Percentiles rank a stretch among this genome's conserved stretches.
Conservation (phyloP, 1,284 basidiomycete genomes). For the Cutaneotrichosporon daszewskae region DNA sequence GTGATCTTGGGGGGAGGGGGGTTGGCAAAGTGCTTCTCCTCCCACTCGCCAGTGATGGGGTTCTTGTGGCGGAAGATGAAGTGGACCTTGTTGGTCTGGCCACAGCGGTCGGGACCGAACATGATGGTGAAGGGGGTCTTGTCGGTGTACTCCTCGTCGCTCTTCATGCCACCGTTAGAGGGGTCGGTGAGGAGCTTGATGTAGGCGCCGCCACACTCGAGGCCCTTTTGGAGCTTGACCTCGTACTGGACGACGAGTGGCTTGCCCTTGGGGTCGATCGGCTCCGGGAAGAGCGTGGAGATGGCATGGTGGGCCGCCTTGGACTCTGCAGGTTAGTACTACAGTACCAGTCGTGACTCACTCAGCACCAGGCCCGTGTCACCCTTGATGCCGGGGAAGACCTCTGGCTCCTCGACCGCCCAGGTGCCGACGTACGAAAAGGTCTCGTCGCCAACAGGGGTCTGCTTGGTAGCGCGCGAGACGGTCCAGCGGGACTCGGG, state of each 20-base stretch:
- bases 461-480: conserved; percentile 96
- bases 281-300: conserved; percentile 75
- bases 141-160: conserved; percentile 89
- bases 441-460: conserved; percentile 82
- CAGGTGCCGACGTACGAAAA: conserved; percentile 97
- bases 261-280: conserved; percentile 74
- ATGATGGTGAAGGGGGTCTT: conserved; percentile 97
- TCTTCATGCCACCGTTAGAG: conserved; percentile 65
- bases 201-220: conserved; percentile 98
- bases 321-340: conserved; percentile 38
- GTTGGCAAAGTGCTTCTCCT: conserved; percentile 91
- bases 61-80: conserved; percentile 97
- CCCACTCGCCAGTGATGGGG: conserved; percentile 81
- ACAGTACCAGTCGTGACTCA: conserved; percentile 21
- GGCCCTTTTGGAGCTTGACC: conserved; percentile 98
- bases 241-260: conserved; percentile 97
- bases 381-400: conserved; percentile 63
- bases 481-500: conserved; percentile 80
- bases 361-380: conserved; percentile 85
- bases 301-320: conserved; percentile 72
- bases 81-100: conserved; percentile 61
- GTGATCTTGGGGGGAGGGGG: conserved; percentile 80
- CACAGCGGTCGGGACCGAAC: conserved; percentile 70
- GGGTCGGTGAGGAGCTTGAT: conserved; percentile 76
- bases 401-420: conserved; percentile 84